phyloP scores from a whole-genome alignment of 1,139 yeast genomes.

The Blastobotrys proliferans region DNA sequence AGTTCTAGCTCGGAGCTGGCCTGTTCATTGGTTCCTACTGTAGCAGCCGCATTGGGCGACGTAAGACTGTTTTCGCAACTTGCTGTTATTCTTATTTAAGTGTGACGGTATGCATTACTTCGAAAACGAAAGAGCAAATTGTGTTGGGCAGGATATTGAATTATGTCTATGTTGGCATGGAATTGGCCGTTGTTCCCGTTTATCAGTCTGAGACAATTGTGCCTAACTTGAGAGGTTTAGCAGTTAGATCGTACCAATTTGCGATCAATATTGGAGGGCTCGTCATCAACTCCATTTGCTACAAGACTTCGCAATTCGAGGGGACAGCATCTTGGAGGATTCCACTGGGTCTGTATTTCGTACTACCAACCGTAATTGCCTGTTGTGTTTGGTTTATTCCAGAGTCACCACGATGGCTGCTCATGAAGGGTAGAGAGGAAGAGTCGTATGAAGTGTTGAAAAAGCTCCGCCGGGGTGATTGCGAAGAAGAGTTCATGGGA shows the following conservation, averaged over 20 bases:
- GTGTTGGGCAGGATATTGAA: background rate
- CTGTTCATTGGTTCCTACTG: background rate
- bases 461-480: background rate
- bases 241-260: background rate
- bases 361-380: background rate
- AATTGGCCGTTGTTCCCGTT: background rate
- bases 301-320: background rate
- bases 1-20: background rate
- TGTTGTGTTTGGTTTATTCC: slow-evolving; percentile 42
- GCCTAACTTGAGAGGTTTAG: background rate
- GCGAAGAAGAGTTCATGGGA: background rate
- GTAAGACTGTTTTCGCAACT: background rate
- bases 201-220: background rate
- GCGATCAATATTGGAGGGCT: background rate
- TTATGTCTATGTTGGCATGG: slow-evolving; percentile 1
- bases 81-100: background rate
- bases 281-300: background rate
- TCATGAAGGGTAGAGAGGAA: slow-evolving; percentile 2
- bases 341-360: background rate
- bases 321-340: background rate
- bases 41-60: background rate
- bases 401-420: slow-evolving; percentile 59
- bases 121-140: background rate
- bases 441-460: background rate
- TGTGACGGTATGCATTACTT: background rate